Conservation (phyloP, 2,329 filamentous ascomycete species). For the Canariomyces notabilis region DNA sequence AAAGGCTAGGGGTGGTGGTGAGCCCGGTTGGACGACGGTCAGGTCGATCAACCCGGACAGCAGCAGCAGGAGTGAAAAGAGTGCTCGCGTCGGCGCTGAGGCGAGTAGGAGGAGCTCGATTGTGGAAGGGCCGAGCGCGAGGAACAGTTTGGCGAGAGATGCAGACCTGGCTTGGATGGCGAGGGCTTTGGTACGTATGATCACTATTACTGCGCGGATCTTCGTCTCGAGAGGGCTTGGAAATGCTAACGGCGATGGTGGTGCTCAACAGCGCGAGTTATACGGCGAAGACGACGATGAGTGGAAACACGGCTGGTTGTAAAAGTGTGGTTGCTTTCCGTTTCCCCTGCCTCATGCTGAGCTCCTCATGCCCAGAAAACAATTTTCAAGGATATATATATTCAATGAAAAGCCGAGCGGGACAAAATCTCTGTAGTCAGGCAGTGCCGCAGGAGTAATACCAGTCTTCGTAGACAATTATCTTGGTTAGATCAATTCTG, state of each 20-base stretch:
- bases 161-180: conserved; percentile 23
- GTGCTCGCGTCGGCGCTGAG: background rate
- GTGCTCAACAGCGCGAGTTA: conserved; percentile 14
- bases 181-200: conserved; percentile 19
- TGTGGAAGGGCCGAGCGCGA: conserved; percentile 1
- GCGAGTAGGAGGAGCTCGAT: conserved; percentile 6
- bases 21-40: background rate
- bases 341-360: no score
- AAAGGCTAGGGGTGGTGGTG: background rate
- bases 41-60: background rate
- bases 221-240: background rate
- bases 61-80: background rate
- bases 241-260: background rate
- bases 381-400: background rate
- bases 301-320: background rate
- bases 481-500: no score
- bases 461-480: no score
- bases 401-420: no score
- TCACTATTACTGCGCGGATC: background rate
- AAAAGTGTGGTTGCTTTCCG: background rate
- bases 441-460: no score
- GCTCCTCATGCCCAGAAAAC: no score
- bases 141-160: conserved; percentile 5
- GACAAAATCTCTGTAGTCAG: no score
- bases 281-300: conserved; percentile 19